These are phyloP conservation scores for Nannochloropsis salina DNA, from an alignment of 108 stramenopile species.

Conservation along the genomic window DNA sequence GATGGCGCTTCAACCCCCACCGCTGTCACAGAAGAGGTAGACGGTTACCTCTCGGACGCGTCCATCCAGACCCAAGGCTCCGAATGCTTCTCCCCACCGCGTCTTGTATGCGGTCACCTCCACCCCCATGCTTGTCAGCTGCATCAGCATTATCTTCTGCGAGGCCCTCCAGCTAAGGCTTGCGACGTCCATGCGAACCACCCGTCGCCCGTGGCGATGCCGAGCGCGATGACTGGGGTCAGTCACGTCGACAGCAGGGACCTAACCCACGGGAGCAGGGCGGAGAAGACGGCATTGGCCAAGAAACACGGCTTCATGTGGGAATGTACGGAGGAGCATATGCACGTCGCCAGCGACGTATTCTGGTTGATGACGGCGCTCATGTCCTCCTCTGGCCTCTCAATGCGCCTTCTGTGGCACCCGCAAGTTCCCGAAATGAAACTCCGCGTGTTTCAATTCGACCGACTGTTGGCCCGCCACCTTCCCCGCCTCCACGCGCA, in stretches of 20 bases:
- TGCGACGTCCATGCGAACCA: no score
- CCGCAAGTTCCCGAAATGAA: constrained; percentile 39
- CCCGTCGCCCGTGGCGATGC: no score
- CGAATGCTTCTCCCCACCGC: neutral
- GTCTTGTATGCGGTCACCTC: neutral
- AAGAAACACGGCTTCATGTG: neutral
- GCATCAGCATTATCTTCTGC: neutral
- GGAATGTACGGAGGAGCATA: constrained; percentile 22
- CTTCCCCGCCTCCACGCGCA: constrained; percentile 44
- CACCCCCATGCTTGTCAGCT: neutral
- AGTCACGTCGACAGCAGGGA: no score
- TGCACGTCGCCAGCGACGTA: constrained; percentile 30
- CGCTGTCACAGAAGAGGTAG: neutral
- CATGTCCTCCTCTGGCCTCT: constrained; percentile 23
- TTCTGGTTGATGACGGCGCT: constrained; percentile 44
- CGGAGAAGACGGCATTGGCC: neutral
- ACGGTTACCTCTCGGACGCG: neutral
- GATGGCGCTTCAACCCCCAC: neutral
- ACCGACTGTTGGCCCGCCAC: constrained; percentile 41
- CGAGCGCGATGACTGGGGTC: no score
- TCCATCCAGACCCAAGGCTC: constrained; percentile 17
- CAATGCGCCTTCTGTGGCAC: constrained; percentile 42
- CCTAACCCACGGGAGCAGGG: no score
- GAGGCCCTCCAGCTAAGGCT: neutral
- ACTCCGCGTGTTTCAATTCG: constrained; percentile 50